phyloP scores from a whole-genome alignment of 768 basidiomycete species.

The Lactarius pseudohatsudake region DNA sequence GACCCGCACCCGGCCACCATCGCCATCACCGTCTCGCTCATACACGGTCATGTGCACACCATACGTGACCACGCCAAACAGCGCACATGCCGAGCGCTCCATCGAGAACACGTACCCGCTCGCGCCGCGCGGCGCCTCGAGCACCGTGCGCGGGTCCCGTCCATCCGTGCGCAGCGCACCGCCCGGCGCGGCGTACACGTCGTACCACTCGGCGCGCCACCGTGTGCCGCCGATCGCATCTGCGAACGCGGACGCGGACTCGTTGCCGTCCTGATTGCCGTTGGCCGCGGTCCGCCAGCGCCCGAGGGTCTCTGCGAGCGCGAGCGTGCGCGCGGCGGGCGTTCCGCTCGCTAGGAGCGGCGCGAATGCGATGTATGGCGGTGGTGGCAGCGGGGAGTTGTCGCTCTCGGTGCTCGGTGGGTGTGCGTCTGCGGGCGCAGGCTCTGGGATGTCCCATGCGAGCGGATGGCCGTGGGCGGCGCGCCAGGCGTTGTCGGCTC shows the following conservation, averaged over 20 bases:
- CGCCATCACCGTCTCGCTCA: constrained; percentile 38
- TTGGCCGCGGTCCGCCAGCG: constrained; percentile 53
- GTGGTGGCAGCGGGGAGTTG: neutral
- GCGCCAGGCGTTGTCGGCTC: constrained; percentile 46
- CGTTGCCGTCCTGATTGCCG: no score
- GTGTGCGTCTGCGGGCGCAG: neutral
- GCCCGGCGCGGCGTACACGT: constrained; percentile 71
- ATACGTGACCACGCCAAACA: constrained; percentile 90
- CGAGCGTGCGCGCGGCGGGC: constrained; percentile 53
- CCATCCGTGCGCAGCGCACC: constrained; percentile 47
- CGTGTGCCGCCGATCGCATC: constrained; percentile 70
- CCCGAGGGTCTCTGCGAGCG: constrained; percentile 66
- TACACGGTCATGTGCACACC: constrained; percentile 90
- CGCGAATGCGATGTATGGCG: constrained; percentile 16
- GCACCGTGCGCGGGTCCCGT: constrained; percentile 31
- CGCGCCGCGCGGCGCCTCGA: constrained; percentile 36
- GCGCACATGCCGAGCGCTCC: constrained; percentile 83
- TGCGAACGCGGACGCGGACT: constrained; percentile 46
- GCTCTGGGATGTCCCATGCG: constrained; percentile 45
- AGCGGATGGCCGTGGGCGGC: constrained; percentile 32
- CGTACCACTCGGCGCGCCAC: constrained; percentile 87
- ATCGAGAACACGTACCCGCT: constrained; percentile 79
- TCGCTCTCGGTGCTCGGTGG: neutral
- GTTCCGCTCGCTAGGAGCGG: constrained; percentile 4
- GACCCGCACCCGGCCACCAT: constrained; percentile 47